These are phyloP conservation scores for Alisma plantagoaquatica DNA, from an alignment of 106 monocot species.

Conservation along the genomic window DNA sequence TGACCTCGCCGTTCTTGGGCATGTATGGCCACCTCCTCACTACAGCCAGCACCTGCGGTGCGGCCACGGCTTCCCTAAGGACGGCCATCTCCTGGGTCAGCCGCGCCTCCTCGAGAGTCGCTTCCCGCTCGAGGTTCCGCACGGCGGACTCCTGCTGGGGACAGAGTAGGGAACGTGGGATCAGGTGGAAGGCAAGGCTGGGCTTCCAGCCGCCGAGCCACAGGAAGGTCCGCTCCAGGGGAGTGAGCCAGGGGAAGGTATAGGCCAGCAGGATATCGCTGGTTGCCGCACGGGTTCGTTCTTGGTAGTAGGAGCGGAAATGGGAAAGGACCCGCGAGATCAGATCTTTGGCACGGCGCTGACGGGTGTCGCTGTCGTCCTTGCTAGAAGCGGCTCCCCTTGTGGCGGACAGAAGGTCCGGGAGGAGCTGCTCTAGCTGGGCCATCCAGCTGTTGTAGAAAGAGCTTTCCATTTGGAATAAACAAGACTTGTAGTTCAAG, in stretches of 20 bases:
- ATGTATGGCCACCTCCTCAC: slow-evolving; percentile 10
- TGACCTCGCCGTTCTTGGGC: background rate
- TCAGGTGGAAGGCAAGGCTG: slow-evolving; percentile 40
- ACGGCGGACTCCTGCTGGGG: slow-evolving; percentile 19
- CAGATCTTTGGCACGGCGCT: slow-evolving; percentile 3
- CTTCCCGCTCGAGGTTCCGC: slow-evolving; percentile 24
- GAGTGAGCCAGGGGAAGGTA: slow-evolving; percentile 44
- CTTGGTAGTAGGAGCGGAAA: slow-evolving; percentile 42
- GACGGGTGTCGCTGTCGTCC: background rate
- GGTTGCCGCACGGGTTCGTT: slow-evolving; percentile 22
- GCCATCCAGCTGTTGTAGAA: background rate
- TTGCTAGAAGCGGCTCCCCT: background rate
- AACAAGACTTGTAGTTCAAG: too few relatives aligned
- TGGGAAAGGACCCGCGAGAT: slow-evolving; percentile 30
- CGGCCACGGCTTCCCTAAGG: slow-evolving; percentile 37
- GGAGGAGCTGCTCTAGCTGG: slow-evolving; percentile 1
- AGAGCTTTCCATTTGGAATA: slow-evolving; percentile 2
- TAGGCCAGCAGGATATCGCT: slow-evolving; percentile 40
- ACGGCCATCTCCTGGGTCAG: slow-evolving; percentile 25
- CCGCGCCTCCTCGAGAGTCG: slow-evolving; percentile 22
- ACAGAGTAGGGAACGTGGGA: slow-evolving; percentile 17
- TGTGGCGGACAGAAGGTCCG: background rate
- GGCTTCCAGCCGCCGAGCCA: slow-evolving; percentile 71
- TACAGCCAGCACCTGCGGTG: slow-evolving; percentile 30
- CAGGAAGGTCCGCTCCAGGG: slow-evolving; percentile 37